phyloP scores from a whole-genome alignment of 495 filamentous ascomycete genomes.

The Penicillium odoratum region DNA sequence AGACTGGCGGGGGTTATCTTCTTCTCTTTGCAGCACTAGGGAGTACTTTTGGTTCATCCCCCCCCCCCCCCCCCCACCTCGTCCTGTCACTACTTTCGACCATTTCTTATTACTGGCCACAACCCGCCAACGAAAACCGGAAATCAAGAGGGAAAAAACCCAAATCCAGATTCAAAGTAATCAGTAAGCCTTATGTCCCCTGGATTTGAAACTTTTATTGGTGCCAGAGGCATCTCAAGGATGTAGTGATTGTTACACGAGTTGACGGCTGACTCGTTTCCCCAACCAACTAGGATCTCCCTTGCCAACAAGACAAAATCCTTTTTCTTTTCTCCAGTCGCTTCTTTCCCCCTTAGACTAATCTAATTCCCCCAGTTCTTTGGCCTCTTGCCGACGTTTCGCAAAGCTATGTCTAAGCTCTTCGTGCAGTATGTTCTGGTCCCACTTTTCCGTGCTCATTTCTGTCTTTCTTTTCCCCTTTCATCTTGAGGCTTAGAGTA shows the following conservation, averaged over 20 bases:
- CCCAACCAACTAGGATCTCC: slow-evolving; percentile 28
- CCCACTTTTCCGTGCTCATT: background rate
- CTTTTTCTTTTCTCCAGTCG: slow-evolving; percentile 5
- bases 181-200: slow-evolving; percentile 26
- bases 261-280: slow-evolving; percentile 32
- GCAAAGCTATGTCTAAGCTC: slow-evolving; percentile 28
- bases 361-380: slow-evolving; percentile 2
- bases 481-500: background rate
- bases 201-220: slow-evolving; percentile 11
- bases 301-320: slow-evolving; percentile 14
- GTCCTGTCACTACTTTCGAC: background rate
- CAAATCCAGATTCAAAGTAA: slow-evolving; percentile 7
- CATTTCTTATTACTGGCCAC: background rate
- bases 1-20: slow-evolving; percentile 15
- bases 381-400: slow-evolving; percentile 1
- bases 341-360: slow-evolving; percentile 2
- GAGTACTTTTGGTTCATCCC: background rate
- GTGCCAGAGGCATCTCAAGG: slow-evolving; percentile 11
- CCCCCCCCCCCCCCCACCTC: slow-evolving; percentile 15
- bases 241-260: slow-evolving; percentile 32
- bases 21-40: slow-evolving; percentile 10
- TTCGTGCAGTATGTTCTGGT: slow-evolving; percentile 29
- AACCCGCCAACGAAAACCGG: background rate
- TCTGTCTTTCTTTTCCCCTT: background rate
- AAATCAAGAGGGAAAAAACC: background rate